Evolutionary conservation across 2,329 filamentous ascomycete genomes (phyloP), one percentile per base, ranked within the genome.

Genomic region (Monilinia vaccinii-corymbosi): DNA sequence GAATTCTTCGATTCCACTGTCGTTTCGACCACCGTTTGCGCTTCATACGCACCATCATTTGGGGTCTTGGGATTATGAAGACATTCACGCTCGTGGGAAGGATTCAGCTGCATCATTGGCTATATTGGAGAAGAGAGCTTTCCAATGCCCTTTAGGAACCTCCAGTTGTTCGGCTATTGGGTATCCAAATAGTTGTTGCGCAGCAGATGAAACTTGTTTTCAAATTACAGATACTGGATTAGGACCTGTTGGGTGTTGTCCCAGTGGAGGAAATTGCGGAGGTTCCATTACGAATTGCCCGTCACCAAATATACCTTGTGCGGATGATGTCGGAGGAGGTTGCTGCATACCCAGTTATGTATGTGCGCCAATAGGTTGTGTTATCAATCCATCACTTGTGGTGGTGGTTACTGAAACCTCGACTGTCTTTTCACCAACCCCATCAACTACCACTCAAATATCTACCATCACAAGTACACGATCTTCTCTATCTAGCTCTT

Each of bases 191-290:
- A 87, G 86, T 72, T 94, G 89, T 75, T 94, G 89, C 71, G 75
- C 79, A 25, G 76, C 77, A n/a, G 80, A 78, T 18, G 84, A 87
- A 65, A 81, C 78, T 9, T 94, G 89, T 70, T 83, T 87, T 50
- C 73, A 75, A 28, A 83, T 91, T 5, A 71, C 78, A 36, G 82
- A 88, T 71, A 80, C 81, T 7, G 81, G 80, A 0, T 76, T 86
- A 32, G 87, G 87, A 9, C 81, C 82, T 48, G 83, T 93, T 2
- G 89, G 88, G 3, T 94, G 89, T 73, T 94, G 89, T 73, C 86
- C 87, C 0, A 69, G 76, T 40, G 88, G 87, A 4, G 75, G 77
- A 47, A 79, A 72, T 7, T 93, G 89, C 71, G 79, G 79, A 4
- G 86, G 86, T 11, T 74, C 75, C 1, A 83, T 92, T 7, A 81